Evolutionary conservation across 2,329 filamentous ascomycete species (phyloP).

Genomic region (Cordyceps cicadae): DNA sequence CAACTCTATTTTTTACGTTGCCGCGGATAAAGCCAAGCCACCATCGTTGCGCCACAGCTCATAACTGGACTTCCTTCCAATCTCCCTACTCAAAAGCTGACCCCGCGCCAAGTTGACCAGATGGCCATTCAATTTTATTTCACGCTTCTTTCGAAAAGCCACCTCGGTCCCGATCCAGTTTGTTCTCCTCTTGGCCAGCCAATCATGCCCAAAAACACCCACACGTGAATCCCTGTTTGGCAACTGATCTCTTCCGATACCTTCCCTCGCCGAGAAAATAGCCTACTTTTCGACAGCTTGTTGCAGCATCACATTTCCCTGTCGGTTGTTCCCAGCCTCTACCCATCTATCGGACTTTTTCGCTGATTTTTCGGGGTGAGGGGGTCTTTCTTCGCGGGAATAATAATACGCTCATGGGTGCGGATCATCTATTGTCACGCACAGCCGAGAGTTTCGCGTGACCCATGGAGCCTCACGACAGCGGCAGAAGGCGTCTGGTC

Average conservation of each 20-base stretch:
- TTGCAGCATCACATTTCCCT: not conserved
- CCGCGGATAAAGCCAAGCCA: conserved; percentile 6
- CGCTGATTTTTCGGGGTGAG: too few species aligned
- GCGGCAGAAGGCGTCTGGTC: too few species aligned
- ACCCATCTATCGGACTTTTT: too few species aligned
- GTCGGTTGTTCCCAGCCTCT: not conserved
- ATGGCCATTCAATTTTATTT: not conserved
- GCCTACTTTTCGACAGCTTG: not conserved
- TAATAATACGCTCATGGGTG: not conserved
- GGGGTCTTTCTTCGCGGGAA: too few species aligned
- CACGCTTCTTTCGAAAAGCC: not conserved
- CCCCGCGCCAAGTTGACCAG: not conserved
- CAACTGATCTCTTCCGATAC: not conserved
- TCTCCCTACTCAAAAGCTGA: too few species aligned
- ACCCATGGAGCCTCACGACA: not conserved
- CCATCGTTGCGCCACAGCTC: not conserved
- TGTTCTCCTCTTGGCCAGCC: not conserved
- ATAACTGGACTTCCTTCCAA: not conserved
- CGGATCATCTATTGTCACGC: not conserved
- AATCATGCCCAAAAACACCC: not conserved
- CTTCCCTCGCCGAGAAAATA: too few species aligned
- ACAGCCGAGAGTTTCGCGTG: not conserved
- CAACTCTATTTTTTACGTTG: conserved; percentile 5
- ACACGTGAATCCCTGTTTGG: conserved; percentile 10
- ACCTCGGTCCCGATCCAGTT: not conserved